These are phyloP conservation scores for Colletotrichum sp. DNA, from an alignment of 2,329 filamentous ascomycete species.

Conservation along the genomic window DNA sequence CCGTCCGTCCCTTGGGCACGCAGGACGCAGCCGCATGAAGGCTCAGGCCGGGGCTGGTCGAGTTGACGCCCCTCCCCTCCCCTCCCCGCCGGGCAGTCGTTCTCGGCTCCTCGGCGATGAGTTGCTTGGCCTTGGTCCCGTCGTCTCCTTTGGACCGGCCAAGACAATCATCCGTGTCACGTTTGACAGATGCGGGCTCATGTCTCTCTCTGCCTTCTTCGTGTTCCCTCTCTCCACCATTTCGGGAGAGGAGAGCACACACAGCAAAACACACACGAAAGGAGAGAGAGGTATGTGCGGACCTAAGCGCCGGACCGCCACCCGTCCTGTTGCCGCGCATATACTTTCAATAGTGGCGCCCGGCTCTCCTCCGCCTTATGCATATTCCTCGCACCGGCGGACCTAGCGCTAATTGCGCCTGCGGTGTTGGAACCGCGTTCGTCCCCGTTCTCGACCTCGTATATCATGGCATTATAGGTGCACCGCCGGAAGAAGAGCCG, in stretches of 20 bases:
- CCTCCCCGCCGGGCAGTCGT: background rate
- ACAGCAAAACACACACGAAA: background rate
- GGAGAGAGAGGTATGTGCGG: background rate
- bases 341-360: background rate
- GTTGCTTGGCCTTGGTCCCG: background rate
- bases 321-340: background rate
- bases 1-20: background rate
- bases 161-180: background rate
- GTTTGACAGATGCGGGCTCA: background rate
- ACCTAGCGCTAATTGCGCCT: background rate
- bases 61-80: background rate
- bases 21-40: background rate
- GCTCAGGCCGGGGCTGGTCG: background rate
- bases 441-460: background rate
- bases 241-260: background rate
- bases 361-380: background rate
- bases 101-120: background rate
- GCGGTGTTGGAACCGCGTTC: background rate
- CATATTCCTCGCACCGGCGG: background rate
- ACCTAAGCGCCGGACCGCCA: background rate
- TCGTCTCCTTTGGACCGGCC: background rate
- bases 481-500: background rate
- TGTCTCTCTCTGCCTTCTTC: background rate
- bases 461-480: background rate
- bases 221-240: background rate